Conservation (phyloP, 371 early-diverging fungal genomes). For the Dichotomocladium elegans region DNA sequence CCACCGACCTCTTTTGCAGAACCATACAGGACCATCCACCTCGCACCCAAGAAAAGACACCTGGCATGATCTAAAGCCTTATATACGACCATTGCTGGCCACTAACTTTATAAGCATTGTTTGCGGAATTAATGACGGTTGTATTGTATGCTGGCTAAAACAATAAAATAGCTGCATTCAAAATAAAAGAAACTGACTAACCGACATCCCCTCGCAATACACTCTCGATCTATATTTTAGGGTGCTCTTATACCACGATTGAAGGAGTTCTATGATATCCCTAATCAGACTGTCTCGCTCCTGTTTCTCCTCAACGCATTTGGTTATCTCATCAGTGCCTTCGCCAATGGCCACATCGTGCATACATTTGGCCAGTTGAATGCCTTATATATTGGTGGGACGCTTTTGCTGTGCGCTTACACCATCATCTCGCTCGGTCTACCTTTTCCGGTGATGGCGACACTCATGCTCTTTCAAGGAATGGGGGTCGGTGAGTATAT, state of each 20-base stretch:
- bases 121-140: slow-evolving; percentile 25
- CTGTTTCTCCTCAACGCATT: slow-evolving; percentile 26
- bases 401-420: slow-evolving; percentile 11
- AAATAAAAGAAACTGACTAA: too few species aligned
- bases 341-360: slow-evolving; percentile 23
- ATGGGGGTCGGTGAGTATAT: slow-evolving; percentile 10
- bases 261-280: slow-evolving; percentile 23
- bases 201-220: too few species aligned
- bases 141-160: slow-evolving; percentile 2
- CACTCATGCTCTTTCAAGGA: slow-evolving; percentile 23
- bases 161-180: neutral
- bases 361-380: slow-evolving; percentile 20
- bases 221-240: too few species aligned
- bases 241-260: slow-evolving; percentile 29
- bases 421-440: slow-evolving; percentile 11
- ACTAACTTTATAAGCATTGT: slow-evolving; percentile 15
- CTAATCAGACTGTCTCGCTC: slow-evolving; percentile 22
- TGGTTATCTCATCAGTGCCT: slow-evolving; percentile 23
- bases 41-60: too few species aligned
- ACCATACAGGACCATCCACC: too few species aligned
- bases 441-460: slow-evolving; percentile 18
- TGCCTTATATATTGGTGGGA: slow-evolving; percentile 15
- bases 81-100: slow-evolving; percentile 13
- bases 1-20: too few species aligned
- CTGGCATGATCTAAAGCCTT: slow-evolving; percentile 20